These are phyloP conservation scores for Claviceps quebecensis DNA, from an alignment of 2,329 filamentous ascomycete species.

Conservation along the genomic window DNA sequence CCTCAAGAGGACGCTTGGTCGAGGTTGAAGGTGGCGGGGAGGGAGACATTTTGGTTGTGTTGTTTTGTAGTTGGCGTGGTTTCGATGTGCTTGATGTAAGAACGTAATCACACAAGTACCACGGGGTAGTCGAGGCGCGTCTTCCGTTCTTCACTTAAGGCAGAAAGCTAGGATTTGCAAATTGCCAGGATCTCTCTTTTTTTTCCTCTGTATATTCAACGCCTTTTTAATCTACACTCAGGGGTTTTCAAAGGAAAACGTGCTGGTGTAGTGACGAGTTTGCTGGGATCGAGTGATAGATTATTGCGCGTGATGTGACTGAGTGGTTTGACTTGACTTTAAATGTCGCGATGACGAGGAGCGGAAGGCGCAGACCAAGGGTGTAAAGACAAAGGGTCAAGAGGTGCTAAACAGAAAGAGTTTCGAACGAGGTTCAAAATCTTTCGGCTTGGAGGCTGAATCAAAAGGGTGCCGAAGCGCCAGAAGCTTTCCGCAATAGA, in stretches of 20 bases:
- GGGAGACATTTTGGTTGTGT: conserved; percentile 48
- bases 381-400: conserved; percentile 18
- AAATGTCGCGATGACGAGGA: conserved; percentile 19
- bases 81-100: conserved; percentile 15
- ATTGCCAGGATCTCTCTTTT: conserved; percentile 16
- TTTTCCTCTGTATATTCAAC: conserved; percentile 14
- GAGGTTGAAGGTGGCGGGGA: conserved; percentile 52
- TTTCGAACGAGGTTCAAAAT: neutral
- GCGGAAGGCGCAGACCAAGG: conserved; percentile 17
- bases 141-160: neutral
- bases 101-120: conserved; percentile 9
- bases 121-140: neutral
- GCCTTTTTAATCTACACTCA: conserved; percentile 51
- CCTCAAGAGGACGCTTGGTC: conserved; percentile 87
- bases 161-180: conserved; percentile 5
- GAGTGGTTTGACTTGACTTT: conserved; percentile 9
- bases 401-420: conserved; percentile 14
- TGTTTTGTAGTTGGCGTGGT: conserved; percentile 11
- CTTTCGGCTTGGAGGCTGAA: conserved; percentile 6
- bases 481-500: conserved; percentile 5
- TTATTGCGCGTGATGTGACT: conserved; percentile 27
- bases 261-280: conserved; percentile 60
- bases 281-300: conserved; percentile 25
- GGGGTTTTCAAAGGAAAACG: conserved; percentile 80
- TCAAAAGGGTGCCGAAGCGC: conserved; percentile 4